These are phyloP conservation scores for Massariosphaeria phaeospora DNA, from an alignment of 495 filamentous ascomycete species.

Conservation along the genomic window DNA sequence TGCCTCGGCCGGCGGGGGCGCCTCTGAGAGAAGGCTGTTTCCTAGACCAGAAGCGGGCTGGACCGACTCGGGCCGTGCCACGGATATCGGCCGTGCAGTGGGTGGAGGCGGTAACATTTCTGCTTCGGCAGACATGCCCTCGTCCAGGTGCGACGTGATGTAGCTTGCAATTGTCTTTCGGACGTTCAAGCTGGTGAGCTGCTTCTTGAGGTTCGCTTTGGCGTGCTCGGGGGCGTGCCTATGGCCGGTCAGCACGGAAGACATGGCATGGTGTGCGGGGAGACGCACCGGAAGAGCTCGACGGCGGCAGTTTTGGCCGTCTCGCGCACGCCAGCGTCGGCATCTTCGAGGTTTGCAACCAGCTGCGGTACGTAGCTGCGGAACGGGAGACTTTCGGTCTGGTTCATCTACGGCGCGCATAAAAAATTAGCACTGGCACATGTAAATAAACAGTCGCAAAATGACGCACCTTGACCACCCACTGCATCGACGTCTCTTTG, in stretches of 20 bases:
- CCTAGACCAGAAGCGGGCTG: slow-evolving; percentile 33
- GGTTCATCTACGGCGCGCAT: slow-evolving; percentile 58
- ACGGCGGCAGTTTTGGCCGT: slow-evolving; percentile 74
- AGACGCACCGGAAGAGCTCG: slow-evolving; percentile 70
- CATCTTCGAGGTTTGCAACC: slow-evolving; percentile 82
- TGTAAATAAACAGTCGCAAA: background rate
- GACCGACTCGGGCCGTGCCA: slow-evolving; percentile 13
- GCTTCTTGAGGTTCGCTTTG: slow-evolving; percentile 81
- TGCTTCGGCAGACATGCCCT: slow-evolving; percentile 49
- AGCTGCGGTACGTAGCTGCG: slow-evolving; percentile 73
- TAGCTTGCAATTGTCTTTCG: slow-evolving; percentile 75
- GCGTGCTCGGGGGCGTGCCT: slow-evolving; percentile 75
- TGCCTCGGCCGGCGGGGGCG: slow-evolving; percentile 45
- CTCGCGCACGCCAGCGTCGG: slow-evolving; percentile 79
- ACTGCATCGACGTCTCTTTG: slow-evolving; percentile 77
- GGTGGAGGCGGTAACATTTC: slow-evolving; percentile 42
- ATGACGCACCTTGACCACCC: slow-evolving; percentile 62
- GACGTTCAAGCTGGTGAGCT: slow-evolving; percentile 72
- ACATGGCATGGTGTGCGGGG: too few relatives aligned
- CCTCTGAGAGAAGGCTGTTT: slow-evolving; percentile 38
- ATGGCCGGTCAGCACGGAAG: too few relatives aligned
- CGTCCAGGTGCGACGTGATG: slow-evolving; percentile 67
- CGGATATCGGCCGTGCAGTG: slow-evolving; percentile 32
- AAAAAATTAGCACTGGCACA: background rate
- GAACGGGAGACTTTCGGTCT: slow-evolving; percentile 70